Conservation (phyloP, 257 asterid species). For the Solanum paucissectum region DNA sequence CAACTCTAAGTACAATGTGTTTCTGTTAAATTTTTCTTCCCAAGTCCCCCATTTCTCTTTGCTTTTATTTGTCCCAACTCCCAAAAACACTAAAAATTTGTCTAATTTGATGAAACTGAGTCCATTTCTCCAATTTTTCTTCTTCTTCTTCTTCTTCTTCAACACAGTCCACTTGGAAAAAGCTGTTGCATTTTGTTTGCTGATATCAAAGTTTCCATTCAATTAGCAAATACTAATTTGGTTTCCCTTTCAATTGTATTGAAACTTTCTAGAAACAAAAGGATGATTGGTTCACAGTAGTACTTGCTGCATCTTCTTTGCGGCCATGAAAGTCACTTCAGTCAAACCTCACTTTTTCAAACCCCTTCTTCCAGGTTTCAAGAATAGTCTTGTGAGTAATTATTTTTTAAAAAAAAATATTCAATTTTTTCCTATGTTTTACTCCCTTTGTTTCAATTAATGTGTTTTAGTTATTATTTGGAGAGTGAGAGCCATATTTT, state of each 20-base stretch:
- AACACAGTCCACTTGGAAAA: not conserved
- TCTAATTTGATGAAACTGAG: too few relatives aligned
- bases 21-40: too few relatives aligned
- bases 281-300: not conserved
- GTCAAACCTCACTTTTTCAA: conserved; percentile 10
- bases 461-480: not conserved
- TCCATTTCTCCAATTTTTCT: too few relatives aligned
- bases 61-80: not conserved
- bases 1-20: too few relatives aligned
- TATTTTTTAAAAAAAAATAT: not conserved
- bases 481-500: not conserved
- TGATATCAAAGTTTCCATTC: not conserved
- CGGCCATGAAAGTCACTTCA: not conserved
- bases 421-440: not conserved
- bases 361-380: conserved; percentile 8
- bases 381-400: not conserved
- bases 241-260: not conserved
- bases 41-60: not conserved
- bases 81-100: not conserved
- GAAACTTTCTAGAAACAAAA: not conserved
- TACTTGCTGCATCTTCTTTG: not conserved
- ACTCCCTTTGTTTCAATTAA: not conserved
- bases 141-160: not conserved
- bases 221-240: not conserved
- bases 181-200: not conserved